phyloP scores from a whole-genome alignment of 257 asterid genomes.

The Jasminum sambac region DNA sequence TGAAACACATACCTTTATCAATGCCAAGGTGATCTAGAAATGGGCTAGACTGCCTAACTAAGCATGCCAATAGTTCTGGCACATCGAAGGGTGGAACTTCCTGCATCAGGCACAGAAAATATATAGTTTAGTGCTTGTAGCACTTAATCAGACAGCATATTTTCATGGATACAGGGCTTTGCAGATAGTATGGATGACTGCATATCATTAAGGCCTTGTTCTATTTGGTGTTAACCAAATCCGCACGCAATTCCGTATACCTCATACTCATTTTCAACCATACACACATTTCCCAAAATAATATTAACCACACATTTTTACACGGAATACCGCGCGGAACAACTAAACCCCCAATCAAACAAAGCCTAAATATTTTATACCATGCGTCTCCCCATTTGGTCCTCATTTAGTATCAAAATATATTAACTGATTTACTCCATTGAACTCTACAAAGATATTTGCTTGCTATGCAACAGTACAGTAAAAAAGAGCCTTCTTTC shows the following conservation, averaged over 20 bases:
- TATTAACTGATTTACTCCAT: neutral
- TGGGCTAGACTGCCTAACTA: conserved; percentile 95
- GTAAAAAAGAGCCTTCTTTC: conserved; percentile 6
- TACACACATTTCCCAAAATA: too few species aligned
- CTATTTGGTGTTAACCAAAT: too few species aligned
- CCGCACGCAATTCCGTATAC: too few species aligned
- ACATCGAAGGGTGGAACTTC: conserved; percentile 94
- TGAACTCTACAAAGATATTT: conserved; percentile 3
- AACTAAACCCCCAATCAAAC: too few species aligned
- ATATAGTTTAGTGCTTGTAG: conserved; percentile 12
- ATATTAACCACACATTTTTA: too few species aligned
- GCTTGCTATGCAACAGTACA: neutral
- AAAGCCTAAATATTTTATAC: too few species aligned
- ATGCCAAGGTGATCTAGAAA: conserved; percentile 92
- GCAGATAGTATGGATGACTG: neutral
- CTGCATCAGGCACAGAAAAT: conserved; percentile 38
- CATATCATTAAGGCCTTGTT: conserved; percentile 1
- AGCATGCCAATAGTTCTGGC: conserved; percentile 83
- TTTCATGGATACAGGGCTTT: neutral
- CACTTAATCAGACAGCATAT: neutral
- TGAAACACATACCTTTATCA: conserved; percentile 58
- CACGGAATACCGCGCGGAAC: too few species aligned
- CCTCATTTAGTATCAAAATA: neutral
- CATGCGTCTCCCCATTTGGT: neutral
- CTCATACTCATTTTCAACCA: too few species aligned